phyloP scores from a whole-genome alignment of 768 basidiomycete genomes.

The Tremella yokohamensis region DNA sequence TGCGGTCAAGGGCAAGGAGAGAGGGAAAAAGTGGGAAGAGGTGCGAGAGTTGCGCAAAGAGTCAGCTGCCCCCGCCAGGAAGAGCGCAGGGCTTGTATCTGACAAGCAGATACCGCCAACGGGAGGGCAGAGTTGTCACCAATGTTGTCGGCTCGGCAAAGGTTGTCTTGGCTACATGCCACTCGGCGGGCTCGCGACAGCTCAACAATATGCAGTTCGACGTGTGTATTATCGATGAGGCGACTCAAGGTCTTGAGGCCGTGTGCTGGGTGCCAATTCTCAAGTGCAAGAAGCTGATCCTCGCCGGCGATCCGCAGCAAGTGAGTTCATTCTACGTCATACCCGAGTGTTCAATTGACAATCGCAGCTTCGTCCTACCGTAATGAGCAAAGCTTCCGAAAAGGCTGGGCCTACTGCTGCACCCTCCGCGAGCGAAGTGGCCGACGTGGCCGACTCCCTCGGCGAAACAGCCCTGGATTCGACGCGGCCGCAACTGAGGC shows the following conservation, averaged over 20 bases:
- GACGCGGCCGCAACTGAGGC: conserved; percentile 41
- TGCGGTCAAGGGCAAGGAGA: conserved; percentile 61
- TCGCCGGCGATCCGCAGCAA: conserved; percentile 90
- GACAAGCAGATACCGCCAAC: conserved; percentile 74
- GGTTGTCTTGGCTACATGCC: conserved; percentile 90
- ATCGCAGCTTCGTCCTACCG: conserved; percentile 79
- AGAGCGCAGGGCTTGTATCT: background rate
- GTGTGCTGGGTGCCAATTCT: conserved; percentile 96
- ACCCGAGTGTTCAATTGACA: background rate
- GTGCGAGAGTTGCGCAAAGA: conserved; percentile 70
- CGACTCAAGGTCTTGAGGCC: conserved; percentile 92
- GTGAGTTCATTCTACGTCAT: conserved; percentile 13
- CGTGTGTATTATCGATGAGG: conserved; percentile 93
- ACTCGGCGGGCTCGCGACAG: conserved; percentile 83
- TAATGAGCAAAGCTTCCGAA: conserved; percentile 58
- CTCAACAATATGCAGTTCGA: conserved; percentile 76
- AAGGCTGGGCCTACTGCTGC: background rate
- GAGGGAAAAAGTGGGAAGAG: conserved; percentile 54
- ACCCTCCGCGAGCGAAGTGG: background rate
- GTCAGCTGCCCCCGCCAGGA: conserved; percentile 54
- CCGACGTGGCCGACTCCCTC: background rate
- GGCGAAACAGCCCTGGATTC: background rate
- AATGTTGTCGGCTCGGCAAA: conserved; percentile 73
- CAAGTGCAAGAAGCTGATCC: conserved; percentile 80
- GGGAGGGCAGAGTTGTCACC: conserved; percentile 78